Evolutionary conservation across 192 early-diverging fungal genomes (phyloP), one percentile per base, ranked within the genome.

Genomic region (Phlyctochytrium bullatum): DNA sequence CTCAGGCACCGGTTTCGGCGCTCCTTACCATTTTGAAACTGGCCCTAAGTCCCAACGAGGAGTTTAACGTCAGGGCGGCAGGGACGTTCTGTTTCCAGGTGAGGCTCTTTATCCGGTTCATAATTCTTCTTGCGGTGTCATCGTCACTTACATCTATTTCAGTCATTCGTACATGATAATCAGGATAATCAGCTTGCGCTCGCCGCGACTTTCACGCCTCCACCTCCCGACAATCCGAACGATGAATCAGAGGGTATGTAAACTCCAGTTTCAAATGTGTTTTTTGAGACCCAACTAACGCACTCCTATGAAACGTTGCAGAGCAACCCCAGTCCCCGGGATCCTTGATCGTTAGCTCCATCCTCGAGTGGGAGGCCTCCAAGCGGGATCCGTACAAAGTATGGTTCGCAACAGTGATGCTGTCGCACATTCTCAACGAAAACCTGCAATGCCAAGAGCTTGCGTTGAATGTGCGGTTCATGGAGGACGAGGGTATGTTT

Each of bases 361-460:
- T 97, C 35, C 82, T 95, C 10, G 86, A 90, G 65, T 90, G 90
- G 89, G 83, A 89, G 52, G 74, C 83, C 14, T 71, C 88, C 20
- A 73, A 73, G 1, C 76, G 83, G 30, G 94, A 98, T 64, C 90
- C 93, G 23, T 96, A 91, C 76, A 84, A 86, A 16, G 78, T 86
- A 2, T 97, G 95, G 95, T 97, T 96, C 78, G 90, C 95, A 0
- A 86, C 90, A 0, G 83, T 88, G 10, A 76, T 96, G 30, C 81
- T 98, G 1, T 87, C 91, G 0, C 92, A 93, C 35, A 85, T 93
- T 34, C 69, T 97, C 6, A 74, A 78, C 36, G 86, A 88, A 60
- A 92, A 96, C 65, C 61, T 76, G 3, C 80, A 85, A 33, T 87
- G 90, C 47, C 94, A 98, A 74, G 82, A 88, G 51, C 77, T 91